These are phyloP conservation scores for Nymphaea colorata DNA, from an alignment of 164 flowering plant species.

Conservation along the genomic window DNA sequence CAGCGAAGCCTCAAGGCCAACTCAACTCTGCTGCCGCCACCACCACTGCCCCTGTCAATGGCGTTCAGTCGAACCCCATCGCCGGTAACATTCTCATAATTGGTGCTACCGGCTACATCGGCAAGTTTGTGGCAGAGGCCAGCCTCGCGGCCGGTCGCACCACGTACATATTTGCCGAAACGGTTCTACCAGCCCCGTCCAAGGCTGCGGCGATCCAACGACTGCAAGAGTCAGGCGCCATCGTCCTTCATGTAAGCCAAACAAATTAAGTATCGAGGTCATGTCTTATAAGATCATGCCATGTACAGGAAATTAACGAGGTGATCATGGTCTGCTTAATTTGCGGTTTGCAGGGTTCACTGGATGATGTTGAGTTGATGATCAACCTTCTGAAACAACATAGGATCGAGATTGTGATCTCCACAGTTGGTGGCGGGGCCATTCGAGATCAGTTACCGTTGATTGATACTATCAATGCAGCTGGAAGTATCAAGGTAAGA, in stretches of 20 bases:
- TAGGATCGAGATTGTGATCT: constrained; percentile 46
- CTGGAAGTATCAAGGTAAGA: constrained; percentile 48
- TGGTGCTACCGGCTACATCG: constrained; percentile 57
- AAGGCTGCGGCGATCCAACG: constrained; percentile 24
- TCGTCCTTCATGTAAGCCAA: constrained; percentile 22
- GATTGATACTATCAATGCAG: constrained; percentile 36
- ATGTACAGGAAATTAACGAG: too few relatives aligned
- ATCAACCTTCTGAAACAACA: constrained; percentile 34
- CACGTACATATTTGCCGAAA: constrained; percentile 30
- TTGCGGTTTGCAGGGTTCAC: constrained; percentile 24
- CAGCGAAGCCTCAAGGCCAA: too few relatives aligned
- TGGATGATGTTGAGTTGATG: constrained; percentile 26
- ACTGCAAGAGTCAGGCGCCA: constrained; percentile 43
- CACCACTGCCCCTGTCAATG: too few relatives aligned
- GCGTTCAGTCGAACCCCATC: too few relatives aligned
- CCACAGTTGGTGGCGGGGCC: constrained; percentile 48
- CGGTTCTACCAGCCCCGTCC: constrained; percentile 1
- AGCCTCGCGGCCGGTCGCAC: constrained; percentile 31
- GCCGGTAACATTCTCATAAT: constrained; percentile 13
- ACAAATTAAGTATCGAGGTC: too few relatives aligned
- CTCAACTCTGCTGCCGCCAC: too few relatives aligned
- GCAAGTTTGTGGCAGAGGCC: constrained; percentile 40
- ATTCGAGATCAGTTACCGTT: constrained; percentile 35
- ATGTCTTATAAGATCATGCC: too few relatives aligned
- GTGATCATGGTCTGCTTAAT: too few relatives aligned